Conservation (phyloP, 345 rosid genomes). For the Durio zibethinus region DNA sequence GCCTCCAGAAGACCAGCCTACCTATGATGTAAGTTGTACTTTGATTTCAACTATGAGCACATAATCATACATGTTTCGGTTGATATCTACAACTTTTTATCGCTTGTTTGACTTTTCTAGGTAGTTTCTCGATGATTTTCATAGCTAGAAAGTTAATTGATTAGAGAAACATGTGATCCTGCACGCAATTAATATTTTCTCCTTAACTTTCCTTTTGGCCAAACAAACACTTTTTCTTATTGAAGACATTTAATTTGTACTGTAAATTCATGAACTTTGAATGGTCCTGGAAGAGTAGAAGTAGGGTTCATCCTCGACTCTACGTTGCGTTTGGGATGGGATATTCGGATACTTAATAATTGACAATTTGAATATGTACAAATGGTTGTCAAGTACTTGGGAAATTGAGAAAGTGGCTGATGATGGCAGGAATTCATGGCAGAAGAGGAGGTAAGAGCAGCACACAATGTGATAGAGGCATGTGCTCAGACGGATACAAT, state of each 20-base stretch:
- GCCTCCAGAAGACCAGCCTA: slow-evolving; percentile 43
- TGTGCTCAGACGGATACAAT: slow-evolving; percentile 58
- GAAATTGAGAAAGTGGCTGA: not conserved
- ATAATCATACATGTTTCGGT: not conserved
- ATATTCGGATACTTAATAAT: no score
- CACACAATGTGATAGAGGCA: slow-evolving; percentile 66
- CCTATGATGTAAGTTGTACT: slow-evolving; percentile 38
- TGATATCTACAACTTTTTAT: not conserved
- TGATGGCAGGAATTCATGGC: slow-evolving; percentile 50
- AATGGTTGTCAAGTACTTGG: no score
- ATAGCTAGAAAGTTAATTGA: no score
- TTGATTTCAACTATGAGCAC: no score
- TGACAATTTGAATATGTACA: not conserved
- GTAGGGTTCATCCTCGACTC: not conserved
- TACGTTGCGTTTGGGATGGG: no score
- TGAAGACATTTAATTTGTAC: no score
- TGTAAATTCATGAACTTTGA: not conserved
- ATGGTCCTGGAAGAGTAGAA: not conserved
- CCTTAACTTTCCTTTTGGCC: not conserved
- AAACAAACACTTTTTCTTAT: not conserved
- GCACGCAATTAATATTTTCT: no score
- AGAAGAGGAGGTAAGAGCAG: slow-evolving; percentile 62
- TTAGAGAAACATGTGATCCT: no score
- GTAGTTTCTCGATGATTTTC: not conserved
- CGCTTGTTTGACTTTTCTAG: not conserved